phyloP scores from a whole-genome alignment of 1,139 yeast species.

The Yamadazyma membranifaciens region DNA sequence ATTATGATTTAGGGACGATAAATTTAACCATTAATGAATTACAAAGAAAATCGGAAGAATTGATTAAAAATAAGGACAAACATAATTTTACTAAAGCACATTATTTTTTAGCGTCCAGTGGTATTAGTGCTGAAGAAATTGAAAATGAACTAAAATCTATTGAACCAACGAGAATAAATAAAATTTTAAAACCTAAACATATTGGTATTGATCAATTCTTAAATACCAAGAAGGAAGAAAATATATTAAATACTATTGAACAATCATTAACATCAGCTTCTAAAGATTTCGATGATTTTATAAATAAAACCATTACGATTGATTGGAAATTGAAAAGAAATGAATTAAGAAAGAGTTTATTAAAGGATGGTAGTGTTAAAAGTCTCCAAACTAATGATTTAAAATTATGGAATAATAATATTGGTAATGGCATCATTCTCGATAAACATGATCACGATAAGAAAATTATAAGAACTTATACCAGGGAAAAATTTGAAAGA shows the following conservation, averaged over 20 bases:
- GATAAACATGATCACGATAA: slow-evolving; percentile 5
- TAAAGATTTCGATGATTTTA: slow-evolving; percentile 75
- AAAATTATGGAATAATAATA: slow-evolving; percentile 37
- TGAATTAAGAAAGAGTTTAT: slow-evolving; percentile 57
- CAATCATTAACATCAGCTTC: slow-evolving; percentile 75
- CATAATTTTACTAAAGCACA: slow-evolving; percentile 79
- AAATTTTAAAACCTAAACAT: slow-evolving; percentile 14
- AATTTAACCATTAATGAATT: slow-evolving; percentile 78
- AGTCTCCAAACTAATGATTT: not conserved
- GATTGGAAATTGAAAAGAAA: slow-evolving; percentile 84
- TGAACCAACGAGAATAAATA: slow-evolving; percentile 18
- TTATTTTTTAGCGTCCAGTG: slow-evolving; percentile 85
- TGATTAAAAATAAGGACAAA: slow-evolving; percentile 46
- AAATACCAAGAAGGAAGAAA: slow-evolving; percentile 75
- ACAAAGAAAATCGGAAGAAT: slow-evolving; percentile 62
- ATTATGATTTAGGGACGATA: slow-evolving; percentile 65
- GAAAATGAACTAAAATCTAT: slow-evolving; percentile 59
- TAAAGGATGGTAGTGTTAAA: slow-evolving; percentile 18
- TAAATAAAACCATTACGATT: slow-evolving; percentile 67
- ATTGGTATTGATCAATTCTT: slow-evolving; percentile 54
- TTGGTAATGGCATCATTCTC: slow-evolving; percentile 33
- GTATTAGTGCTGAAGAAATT: slow-evolving; percentile 84
- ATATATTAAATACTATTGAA: slow-evolving; percentile 79
- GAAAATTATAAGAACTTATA: slow-evolving; percentile 29
- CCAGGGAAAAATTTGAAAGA: slow-evolving; percentile 64